phyloP scores from a whole-genome alignment of 2,329 filamentous ascomycete species.

The Ascochyta viciae-villosae region DNA sequence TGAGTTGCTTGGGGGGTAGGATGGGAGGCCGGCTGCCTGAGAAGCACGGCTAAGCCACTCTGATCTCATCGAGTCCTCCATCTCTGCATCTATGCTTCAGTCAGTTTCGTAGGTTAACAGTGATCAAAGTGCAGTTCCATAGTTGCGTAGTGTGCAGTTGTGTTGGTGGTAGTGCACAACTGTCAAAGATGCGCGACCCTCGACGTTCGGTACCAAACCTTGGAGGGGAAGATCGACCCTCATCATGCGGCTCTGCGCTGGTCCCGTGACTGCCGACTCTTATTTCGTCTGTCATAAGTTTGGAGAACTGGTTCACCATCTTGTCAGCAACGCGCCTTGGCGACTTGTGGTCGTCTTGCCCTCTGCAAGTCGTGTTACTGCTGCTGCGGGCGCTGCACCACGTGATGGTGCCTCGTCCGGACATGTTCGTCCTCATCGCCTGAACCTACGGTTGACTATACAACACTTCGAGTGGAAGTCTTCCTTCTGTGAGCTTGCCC shows the following conservation, averaged over 20 bases:
- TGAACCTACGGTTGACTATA: no score
- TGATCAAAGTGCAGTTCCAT: slow-evolving; percentile 31
- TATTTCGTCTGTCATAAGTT: not conserved
- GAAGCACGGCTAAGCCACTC: slow-evolving; percentile 38
- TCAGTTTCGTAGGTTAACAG: slow-evolving; percentile 34
- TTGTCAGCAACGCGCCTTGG: not conserved
- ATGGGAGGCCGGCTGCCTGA: slow-evolving; percentile 35
- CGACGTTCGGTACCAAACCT: slow-evolving; percentile 30
- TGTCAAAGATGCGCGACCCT: slow-evolving; percentile 35
- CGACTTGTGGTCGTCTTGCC: not conserved
- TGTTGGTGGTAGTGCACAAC: slow-evolving; percentile 29
- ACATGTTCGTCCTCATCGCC: not conserved
- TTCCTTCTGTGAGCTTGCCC: no score
- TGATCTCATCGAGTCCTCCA: slow-evolving; percentile 26
- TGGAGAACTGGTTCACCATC: no score
- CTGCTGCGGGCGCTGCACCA: not conserved
- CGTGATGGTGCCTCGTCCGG: slow-evolving; percentile 2
- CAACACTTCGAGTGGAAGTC: no score
- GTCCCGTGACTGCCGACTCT: slow-evolving; percentile 5
- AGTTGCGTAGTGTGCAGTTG: slow-evolving; percentile 26
- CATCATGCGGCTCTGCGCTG: slow-evolving; percentile 4
- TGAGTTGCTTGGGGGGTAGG: slow-evolving; percentile 15
- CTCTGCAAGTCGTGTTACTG: not conserved
- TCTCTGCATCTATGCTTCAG: slow-evolving; percentile 28
- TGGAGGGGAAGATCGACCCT: slow-evolving; percentile 10